phyloP scores from a whole-genome alignment of 2,329 filamentous ascomycete genomes.

The Chrysosporium keratinophilum region DNA sequence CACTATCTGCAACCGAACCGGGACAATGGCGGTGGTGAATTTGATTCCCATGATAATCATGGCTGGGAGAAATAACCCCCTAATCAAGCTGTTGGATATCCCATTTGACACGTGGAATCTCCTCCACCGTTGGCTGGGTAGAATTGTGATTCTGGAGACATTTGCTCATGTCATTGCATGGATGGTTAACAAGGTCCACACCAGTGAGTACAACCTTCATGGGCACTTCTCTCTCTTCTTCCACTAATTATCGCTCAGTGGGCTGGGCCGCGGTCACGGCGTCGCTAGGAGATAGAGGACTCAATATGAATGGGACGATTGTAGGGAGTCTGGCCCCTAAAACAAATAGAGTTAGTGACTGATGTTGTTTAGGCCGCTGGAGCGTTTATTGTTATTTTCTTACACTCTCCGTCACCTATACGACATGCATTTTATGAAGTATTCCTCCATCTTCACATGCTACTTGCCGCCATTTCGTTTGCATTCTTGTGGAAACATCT shows the following conservation, averaged over 20 bases:
- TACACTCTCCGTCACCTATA: constrained; percentile 66
- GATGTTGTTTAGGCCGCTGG: constrained; percentile 29
- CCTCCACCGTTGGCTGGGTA: constrained; percentile 65
- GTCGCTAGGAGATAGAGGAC: constrained; percentile 26
- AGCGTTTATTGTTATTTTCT: constrained; percentile 54
- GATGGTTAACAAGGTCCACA: constrained; percentile 56
- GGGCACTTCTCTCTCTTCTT: constrained; percentile 44
- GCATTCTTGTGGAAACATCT: constrained; percentile 70
- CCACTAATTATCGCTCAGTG: constrained; percentile 14
- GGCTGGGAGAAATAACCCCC: constrained; percentile 31
- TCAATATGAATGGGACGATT: constrained; percentile 36
- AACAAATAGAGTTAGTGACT: constrained; percentile 13
- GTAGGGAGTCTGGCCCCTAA: constrained; percentile 32
- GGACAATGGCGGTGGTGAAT: constrained; percentile 30
- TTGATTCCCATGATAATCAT: constrained; percentile 31
- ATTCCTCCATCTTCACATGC: constrained; percentile 78
- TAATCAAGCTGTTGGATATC: constrained; percentile 28
- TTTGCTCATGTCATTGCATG: constrained; percentile 62
- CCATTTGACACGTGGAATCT: constrained; percentile 38
- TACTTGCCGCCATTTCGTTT: constrained; percentile 58
- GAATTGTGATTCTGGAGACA: constrained; percentile 58
- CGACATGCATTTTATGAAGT: constrained; percentile 96
- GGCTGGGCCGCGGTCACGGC: constrained; percentile 30
- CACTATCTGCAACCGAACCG: constrained; percentile 36
- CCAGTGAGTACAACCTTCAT: constrained; percentile 39